A percentile compares a stretch with the other conserved stretches of the same genome.
phyloP scores from a whole-genome alignment of 75 land plant species.

The Pinus albicaulis region DNA sequence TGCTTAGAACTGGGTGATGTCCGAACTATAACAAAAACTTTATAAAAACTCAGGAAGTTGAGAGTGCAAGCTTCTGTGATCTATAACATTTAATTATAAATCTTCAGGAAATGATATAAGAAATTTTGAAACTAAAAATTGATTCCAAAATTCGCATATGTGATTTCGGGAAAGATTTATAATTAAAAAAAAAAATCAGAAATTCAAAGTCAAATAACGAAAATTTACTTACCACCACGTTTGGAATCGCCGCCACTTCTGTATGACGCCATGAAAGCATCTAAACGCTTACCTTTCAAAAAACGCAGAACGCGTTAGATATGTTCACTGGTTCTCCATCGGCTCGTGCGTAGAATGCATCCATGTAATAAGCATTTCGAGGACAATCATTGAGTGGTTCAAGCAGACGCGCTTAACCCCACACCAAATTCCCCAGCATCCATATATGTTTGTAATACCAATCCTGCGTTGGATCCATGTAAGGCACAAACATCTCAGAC shows the following conservation, averaged over 20 bases:
- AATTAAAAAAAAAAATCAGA: too few relatives aligned
- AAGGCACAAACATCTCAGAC: slow-evolving; percentile 70
- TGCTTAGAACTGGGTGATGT: too few relatives aligned
- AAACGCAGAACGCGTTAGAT: slow-evolving; percentile 44
- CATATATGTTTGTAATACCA: slow-evolving; percentile 58
- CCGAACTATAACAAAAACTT: neutral
- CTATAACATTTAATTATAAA: too few relatives aligned
- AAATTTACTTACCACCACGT: slow-evolving; percentile 22
- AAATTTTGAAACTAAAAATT: too few relatives aligned
- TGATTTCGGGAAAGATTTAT: too few relatives aligned
- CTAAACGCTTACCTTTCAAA: slow-evolving; percentile 52
- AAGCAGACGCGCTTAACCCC: slow-evolving; percentile 34
- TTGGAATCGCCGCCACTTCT: slow-evolving; percentile 25
- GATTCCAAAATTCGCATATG: too few relatives aligned
- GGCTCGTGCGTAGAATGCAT: slow-evolving; percentile 31
- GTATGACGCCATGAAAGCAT: slow-evolving; percentile 69
- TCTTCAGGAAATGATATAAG: too few relatives aligned
- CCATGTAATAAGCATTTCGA: slow-evolving; percentile 37
- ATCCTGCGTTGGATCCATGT: slow-evolving; percentile 58
- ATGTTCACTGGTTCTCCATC: slow-evolving; percentile 41
- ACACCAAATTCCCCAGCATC: slow-evolving; percentile 61
- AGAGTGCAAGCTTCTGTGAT: too few relatives aligned
- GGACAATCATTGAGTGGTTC: slow-evolving; percentile 60
- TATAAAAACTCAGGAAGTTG: too few relatives aligned
- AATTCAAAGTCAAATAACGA: neutral